A percentile compares a stretch with the other conserved stretches of the same genome.
Conservation (phyloP, 208 protist genomes). For the Crithidia acanthocephali region DNA sequence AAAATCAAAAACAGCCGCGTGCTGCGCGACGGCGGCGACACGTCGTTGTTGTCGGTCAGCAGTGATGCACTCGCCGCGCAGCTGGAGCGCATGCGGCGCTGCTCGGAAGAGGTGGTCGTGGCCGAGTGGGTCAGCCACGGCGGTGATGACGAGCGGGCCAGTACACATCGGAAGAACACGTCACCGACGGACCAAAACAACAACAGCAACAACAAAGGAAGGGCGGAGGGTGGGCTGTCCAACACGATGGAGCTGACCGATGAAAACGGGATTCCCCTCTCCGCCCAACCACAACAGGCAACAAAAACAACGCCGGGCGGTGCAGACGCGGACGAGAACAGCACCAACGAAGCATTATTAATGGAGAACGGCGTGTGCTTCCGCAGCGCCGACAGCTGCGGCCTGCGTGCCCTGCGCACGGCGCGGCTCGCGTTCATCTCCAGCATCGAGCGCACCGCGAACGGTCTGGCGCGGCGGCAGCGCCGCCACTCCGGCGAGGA, state of each 20-base stretch:
- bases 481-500: constrained; percentile 40
- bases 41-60: neutral
- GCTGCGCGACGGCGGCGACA: neutral
- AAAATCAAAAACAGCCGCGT: constrained; percentile 20
- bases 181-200: no score
- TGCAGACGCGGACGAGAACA: neutral
- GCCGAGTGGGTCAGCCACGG: constrained; percentile 41
- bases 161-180: neutral
- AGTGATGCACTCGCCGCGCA: constrained; percentile 12
- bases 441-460: constrained; percentile 43
- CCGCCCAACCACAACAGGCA: neutral
- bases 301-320: neutral
- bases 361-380: constrained; percentile 80
- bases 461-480: constrained; percentile 32
- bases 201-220: neutral
- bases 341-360: constrained; percentile 26
- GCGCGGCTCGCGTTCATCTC: constrained; percentile 72
- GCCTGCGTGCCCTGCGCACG: constrained; percentile 63
- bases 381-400: constrained; percentile 42
- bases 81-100: constrained; percentile 33
- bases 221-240: neutral
- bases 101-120: constrained; percentile 48
- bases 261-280: constrained; percentile 9
- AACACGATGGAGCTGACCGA: constrained; percentile 16
- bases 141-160: neutral